Percentiles rank a stretch among this genome's conserved stretches.
Evolutionary conservation across 768 basidiomycete genomes (phyloP).

Genomic region (Candolleomyces aberdarensis): DNA sequence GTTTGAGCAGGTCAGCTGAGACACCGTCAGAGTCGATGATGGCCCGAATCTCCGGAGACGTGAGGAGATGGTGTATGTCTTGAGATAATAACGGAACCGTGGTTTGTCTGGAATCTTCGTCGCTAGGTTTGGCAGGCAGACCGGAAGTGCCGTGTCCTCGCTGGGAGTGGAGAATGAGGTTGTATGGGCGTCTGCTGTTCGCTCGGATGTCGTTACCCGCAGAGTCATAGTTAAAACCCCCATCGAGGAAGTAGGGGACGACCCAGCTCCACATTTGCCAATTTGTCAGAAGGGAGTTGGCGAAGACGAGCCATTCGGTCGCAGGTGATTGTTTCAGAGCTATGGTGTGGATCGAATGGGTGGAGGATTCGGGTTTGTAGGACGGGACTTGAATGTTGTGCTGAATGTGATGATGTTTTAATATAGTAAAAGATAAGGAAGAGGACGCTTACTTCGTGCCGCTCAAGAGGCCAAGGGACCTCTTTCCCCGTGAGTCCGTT

Average conservation of each 20-base stretch:
- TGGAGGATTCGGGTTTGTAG: conserved; percentile 14
- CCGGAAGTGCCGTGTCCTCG: conserved; percentile 50
- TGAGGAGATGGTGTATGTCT: conserved; percentile 40
- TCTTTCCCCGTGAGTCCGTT: conserved; percentile 44
- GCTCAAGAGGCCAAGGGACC: conserved; percentile 50
- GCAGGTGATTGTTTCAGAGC: conserved; percentile 30
- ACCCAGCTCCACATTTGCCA: conserved; percentile 46
- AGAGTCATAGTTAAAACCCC: conserved; percentile 5
- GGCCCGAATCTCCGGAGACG: neutral
- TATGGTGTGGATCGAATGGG: conserved; percentile 38
- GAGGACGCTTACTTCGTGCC: conserved; percentile 33
- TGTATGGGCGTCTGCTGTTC: conserved; percentile 25
- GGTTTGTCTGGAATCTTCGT: conserved; percentile 15
- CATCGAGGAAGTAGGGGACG: conserved; percentile 37
- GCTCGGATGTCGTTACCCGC: neutral
- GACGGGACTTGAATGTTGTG: conserved; percentile 37
- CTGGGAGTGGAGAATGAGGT: conserved; percentile 49
- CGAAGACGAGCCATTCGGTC: conserved; percentile 50
- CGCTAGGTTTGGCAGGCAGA: conserved; percentile 17
- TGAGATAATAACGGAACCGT: conserved; percentile 45
- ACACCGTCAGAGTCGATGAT: conserved; percentile 1
- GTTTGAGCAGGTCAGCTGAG: conserved; percentile 22
- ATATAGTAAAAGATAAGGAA: neutral
- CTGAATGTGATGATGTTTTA: conserved; percentile 18
- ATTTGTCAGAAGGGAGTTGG: conserved; percentile 49